phyloP scores from a whole-genome alignment of 768 basidiomycete species.

The Auricularia cornea region DNA sequence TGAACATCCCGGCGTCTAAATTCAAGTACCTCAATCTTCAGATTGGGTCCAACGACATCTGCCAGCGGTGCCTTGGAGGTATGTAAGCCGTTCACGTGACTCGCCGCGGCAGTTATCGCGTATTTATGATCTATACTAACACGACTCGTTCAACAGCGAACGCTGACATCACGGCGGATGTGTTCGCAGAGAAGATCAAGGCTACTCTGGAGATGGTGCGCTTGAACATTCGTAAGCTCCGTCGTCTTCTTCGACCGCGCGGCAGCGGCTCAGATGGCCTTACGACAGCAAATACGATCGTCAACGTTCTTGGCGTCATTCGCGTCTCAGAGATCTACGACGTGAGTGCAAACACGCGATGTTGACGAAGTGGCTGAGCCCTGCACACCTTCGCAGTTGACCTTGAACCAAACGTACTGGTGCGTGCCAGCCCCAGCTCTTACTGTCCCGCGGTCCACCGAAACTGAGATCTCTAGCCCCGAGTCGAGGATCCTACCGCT shows the following conservation, averaged over 20 bases:
- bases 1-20: not conserved
- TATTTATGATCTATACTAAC: no score
- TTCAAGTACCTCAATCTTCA: conserved; percentile 14
- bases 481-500: not conserved
- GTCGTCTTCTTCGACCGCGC: no score
- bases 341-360: no score
- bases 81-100: no score
- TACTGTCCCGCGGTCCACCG: not conserved
- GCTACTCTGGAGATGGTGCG: conserved; percentile 6
- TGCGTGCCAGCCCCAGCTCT: no score
- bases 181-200: conserved; percentile 6
- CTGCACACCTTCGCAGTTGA: conserved; percentile 5
- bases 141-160: not conserved
- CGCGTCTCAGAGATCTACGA: conserved; percentile 3
- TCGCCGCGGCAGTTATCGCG: no score
- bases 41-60: conserved; percentile 13
- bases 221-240: conserved; percentile 8
- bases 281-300: conserved; percentile 4
- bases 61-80: conserved; percentile 4
- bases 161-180: conserved; percentile 1
- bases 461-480: not conserved
- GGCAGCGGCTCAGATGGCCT: no score
- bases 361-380: no score
- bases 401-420: conserved; percentile 2
- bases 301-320: conserved; percentile 2